These are phyloP conservation scores for Naganishia kalamii DNA, from an alignment of 768 basidiomycete genomes.

Conservation along the genomic window DNA sequence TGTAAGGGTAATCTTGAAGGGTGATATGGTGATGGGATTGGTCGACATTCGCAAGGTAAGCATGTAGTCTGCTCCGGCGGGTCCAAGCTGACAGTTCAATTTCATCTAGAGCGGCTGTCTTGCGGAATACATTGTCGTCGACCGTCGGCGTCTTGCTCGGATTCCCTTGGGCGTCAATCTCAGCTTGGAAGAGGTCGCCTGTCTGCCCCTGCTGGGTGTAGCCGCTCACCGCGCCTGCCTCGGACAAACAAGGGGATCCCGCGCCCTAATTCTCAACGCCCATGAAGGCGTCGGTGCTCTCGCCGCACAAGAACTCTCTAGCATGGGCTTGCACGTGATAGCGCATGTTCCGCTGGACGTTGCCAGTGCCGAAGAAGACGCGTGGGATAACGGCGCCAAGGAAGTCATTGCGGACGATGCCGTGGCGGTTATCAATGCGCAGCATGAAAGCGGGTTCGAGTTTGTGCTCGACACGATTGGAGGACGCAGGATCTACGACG, in stretches of 20 bases:
- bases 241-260: slow-evolving; percentile 44
- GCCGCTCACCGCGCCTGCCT: slow-evolving; percentile 77
- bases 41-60: slow-evolving; percentile 72
- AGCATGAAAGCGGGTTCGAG: slow-evolving; percentile 56
- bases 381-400: slow-evolving; percentile 66
- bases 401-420: slow-evolving; percentile 63
- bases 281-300: slow-evolving; percentile 60
- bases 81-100: slow-evolving; percentile 17
- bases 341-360: slow-evolving; percentile 58
- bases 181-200: slow-evolving; percentile 67
- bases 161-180: slow-evolving; percentile 59
- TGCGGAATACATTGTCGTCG: slow-evolving; percentile 78
- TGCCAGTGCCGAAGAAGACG: slow-evolving; percentile 48
- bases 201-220: slow-evolving; percentile 70
- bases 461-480: slow-evolving; percentile 77
- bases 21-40: slow-evolving; percentile 82
- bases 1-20: slow-evolving; percentile 62
- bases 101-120: slow-evolving; percentile 68
- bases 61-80: slow-evolving; percentile 16
- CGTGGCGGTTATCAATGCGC: slow-evolving; percentile 56
- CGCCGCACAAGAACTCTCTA: slow-evolving; percentile 68
- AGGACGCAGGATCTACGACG: slow-evolving; percentile 71
- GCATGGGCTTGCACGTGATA: slow-evolving; percentile 65
- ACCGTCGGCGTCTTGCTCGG: slow-evolving; percentile 68
- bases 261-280: slow-evolving; percentile 57